Evolutionary conservation across 345 rosid genomes (phyloP).

Genomic region (Sisymbrium irio): DNA sequence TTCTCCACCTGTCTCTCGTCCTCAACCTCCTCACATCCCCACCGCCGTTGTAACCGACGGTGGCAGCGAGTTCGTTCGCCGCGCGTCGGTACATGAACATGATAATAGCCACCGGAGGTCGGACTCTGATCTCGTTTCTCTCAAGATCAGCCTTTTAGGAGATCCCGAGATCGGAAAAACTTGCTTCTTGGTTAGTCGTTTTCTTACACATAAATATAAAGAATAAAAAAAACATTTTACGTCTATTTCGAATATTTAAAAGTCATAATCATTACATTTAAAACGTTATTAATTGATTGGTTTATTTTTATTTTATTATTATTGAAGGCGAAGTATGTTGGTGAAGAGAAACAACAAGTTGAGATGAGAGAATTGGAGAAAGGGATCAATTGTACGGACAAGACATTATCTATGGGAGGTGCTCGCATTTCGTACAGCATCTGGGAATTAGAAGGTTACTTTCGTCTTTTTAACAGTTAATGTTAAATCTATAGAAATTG

Average conservation of each 20-base stretch:
- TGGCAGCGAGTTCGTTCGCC: slow-evolving; percentile 12
- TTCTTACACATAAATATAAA: background rate
- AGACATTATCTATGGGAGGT: slow-evolving; percentile 62
- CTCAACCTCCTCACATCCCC: slow-evolving; percentile 4
- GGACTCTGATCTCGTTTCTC: slow-evolving; percentile 72
- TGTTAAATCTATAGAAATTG: no score
- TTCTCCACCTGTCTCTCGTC: slow-evolving; percentile 26
- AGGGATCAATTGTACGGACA: slow-evolving; percentile 67
- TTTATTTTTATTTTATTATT: background rate
- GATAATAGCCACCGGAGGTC: slow-evolving; percentile 23
- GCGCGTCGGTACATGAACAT: slow-evolving; percentile 1
- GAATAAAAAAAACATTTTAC: background rate
- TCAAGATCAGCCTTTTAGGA: slow-evolving; percentile 84
- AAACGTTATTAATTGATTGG: no score
- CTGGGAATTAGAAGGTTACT: slow-evolving; percentile 65
- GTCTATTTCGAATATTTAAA: background rate
- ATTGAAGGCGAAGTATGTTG: slow-evolving; percentile 72
- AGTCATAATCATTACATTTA: background rate
- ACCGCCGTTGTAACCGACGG: background rate
- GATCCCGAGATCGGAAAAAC: slow-evolving; percentile 77
- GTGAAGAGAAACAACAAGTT: slow-evolving; percentile 50
- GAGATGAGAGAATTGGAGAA: slow-evolving; percentile 30
- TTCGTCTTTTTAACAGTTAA: no score
- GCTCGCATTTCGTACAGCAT: slow-evolving; percentile 76
- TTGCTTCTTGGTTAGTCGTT: slow-evolving; percentile 59